Conservation (phyloP, 352 stramenopile genomes). For the Phytophthora sojae region DNA sequence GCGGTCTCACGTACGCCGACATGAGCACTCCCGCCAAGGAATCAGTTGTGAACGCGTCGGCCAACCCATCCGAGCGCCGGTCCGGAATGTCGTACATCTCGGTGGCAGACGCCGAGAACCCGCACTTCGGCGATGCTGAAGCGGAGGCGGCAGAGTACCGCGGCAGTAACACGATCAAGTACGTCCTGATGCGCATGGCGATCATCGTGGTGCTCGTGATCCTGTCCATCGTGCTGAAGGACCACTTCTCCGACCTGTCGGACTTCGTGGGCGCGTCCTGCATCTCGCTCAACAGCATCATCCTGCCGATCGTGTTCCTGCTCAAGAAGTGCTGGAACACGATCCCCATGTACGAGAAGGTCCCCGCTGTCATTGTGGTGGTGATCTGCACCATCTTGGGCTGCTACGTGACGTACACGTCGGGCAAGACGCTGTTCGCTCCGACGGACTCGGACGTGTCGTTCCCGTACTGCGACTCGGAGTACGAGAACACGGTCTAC, state of each 20-base stretch:
- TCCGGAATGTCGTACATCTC: constrained; percentile 43
- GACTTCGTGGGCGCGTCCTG: constrained; percentile 55
- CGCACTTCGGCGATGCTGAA: constrained; percentile 27
- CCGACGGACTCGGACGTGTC: constrained; percentile 26
- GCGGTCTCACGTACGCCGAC: constrained; percentile 31
- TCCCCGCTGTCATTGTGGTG: constrained; percentile 17
- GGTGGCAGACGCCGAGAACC: constrained; percentile 28
- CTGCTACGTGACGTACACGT: constrained; percentile 36
- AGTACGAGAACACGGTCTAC: constrained; percentile 34
- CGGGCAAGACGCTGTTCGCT: constrained; percentile 25
- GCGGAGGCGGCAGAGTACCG: constrained; percentile 38
- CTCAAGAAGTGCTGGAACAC: constrained; percentile 35
- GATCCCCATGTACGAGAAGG: constrained; percentile 28
- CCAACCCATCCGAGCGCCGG: constrained; percentile 36
- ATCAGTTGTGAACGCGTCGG: constrained; percentile 28
- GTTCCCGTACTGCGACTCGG: constrained; percentile 29
- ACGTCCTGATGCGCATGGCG: constrained; percentile 40
- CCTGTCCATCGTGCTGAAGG: constrained; percentile 48
- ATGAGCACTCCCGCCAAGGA: constrained; percentile 30
- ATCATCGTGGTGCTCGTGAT: constrained; percentile 47
- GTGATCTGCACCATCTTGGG: constrained; percentile 24
- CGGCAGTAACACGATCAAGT: constrained; percentile 44
- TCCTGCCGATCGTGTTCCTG: constrained; percentile 35
- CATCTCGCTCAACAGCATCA: constrained; percentile 56
- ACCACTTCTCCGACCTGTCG: constrained; percentile 50